Percentiles rank a stretch among this genome's conserved stretches.
Evolutionary conservation across 2,329 filamentous ascomycete genomes (phyloP).

Genomic region (Cladosporium sp.): DNA sequence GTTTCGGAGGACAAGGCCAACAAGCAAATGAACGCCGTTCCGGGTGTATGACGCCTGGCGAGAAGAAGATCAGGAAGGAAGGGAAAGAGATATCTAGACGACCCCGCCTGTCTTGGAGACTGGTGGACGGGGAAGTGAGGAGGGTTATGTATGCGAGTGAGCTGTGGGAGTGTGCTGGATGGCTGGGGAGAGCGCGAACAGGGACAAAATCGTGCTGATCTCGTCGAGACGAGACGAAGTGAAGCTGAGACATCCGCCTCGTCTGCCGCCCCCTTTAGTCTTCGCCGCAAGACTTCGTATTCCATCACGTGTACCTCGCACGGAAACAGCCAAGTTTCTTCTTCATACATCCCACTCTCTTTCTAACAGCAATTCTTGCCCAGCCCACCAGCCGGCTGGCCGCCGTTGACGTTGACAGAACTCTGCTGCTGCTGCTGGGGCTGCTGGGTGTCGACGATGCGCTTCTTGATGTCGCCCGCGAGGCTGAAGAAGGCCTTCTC

Average conservation of each 20-base stretch:
- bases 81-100: too few species aligned
- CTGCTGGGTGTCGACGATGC: conserved; percentile 72
- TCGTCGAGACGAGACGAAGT: neutral
- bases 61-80: too few species aligned
- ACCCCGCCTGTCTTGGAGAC: too few species aligned
- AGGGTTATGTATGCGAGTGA: too few species aligned
- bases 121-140: neutral
- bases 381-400: conserved; percentile 24
- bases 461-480: conserved; percentile 96
- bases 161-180: too few species aligned
- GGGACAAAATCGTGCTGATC: neutral
- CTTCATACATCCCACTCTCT: conserved; percentile 28
- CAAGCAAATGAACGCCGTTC: too few species aligned
- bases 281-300: neutral
- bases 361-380: conserved; percentile 58
- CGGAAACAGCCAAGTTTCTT: neutral
- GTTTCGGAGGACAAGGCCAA: too few species aligned
- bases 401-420: conserved; percentile 26
- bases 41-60: too few species aligned
- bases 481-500: conserved; percentile 97
- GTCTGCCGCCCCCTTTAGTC: neutral
- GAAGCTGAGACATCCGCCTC: neutral
- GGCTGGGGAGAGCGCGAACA: too few species aligned
- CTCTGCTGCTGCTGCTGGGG: conserved; percentile 71
- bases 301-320: neutral